phyloP scores from a whole-genome alignment of 257 asterid genomes.

The Orobanche coerulescens region DNA sequence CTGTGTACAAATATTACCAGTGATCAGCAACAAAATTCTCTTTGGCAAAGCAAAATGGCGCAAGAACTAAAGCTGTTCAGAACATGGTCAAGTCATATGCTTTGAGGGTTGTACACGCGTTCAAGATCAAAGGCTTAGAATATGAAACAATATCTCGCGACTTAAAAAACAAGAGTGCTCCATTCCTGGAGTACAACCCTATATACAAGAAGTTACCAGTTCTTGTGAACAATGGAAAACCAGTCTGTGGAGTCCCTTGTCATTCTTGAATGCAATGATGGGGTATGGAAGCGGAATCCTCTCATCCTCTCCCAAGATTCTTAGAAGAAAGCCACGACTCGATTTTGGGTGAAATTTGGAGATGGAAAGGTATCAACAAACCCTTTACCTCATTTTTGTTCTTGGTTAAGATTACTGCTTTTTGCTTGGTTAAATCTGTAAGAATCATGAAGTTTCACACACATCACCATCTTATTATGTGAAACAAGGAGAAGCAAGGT shows the following conservation, averaged over 20 bases:
- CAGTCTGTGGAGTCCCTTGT: slow-evolving; percentile 65
- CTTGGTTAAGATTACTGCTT: neutral
- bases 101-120: slow-evolving; percentile 49
- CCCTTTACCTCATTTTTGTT: neutral
- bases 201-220: slow-evolving; percentile 49
- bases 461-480: too few relatives aligned
- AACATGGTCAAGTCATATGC: slow-evolving; percentile 61
- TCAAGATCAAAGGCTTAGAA: slow-evolving; percentile 48
- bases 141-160: slow-evolving; percentile 46
- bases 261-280: slow-evolving; percentile 69
- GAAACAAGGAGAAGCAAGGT: too few relatives aligned
- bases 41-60: slow-evolving; percentile 32
- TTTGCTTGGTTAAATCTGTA: too few relatives aligned
- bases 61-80: slow-evolving; percentile 58
- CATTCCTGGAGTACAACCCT: slow-evolving; percentile 55
- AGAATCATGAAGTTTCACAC: too few relatives aligned
- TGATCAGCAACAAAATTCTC: slow-evolving; percentile 1
- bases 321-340: slow-evolving; percentile 47
- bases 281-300: slow-evolving; percentile 55
- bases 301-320: slow-evolving; percentile 54
- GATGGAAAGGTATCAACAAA: slow-evolving; percentile 44
- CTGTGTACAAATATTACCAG: neutral
- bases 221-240: slow-evolving; percentile 62
- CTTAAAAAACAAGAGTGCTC: slow-evolving; percentile 42
- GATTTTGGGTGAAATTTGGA: slow-evolving; percentile 69